phyloP scores from a whole-genome alignment of 257 asterid genomes.

The Haberlea rhodopensis region DNA sequence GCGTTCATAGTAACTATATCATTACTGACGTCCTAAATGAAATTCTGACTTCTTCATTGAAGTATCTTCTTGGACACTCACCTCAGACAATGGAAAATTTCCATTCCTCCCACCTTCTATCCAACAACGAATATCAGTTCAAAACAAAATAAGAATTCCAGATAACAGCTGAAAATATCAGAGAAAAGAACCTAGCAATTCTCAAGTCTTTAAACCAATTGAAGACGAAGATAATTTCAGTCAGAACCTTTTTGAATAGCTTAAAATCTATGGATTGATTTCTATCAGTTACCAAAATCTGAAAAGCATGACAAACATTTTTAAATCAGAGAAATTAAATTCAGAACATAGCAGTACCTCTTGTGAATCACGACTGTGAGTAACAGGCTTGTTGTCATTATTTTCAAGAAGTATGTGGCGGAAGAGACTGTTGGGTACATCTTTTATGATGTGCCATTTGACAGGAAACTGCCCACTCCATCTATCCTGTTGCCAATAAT shows the following conservation, averaged over 20 bases:
- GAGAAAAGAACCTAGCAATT: not conserved
- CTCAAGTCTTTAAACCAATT: not conserved
- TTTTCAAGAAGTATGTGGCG: slow-evolving; percentile 91
- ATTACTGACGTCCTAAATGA: not conserved
- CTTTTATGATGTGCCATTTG: slow-evolving; percentile 89
- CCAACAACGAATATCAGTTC: not conserved
- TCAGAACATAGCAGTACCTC: slow-evolving; percentile 56
- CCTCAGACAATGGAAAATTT: not conserved
- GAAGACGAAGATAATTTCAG: not conserved
- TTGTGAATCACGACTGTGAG: slow-evolving; percentile 99
- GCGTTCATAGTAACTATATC: not conserved
- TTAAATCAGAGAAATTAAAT: slow-evolving; percentile 15
- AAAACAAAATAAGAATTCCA: no score
- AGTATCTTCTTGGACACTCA: not conserved
- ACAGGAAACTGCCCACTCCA: slow-evolving; percentile 99
- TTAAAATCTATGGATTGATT: not conserved
- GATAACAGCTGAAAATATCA: not conserved
- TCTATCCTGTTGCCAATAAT: slow-evolving; percentile 99
- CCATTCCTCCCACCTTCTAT: not conserved
- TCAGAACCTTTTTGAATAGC: not conserved
- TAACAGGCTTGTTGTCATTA: slow-evolving; percentile 98
- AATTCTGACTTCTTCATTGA: not conserved
- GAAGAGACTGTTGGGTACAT: slow-evolving; percentile 90
- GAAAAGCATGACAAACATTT: slow-evolving; percentile 17
- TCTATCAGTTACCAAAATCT: not conserved